Percentiles rank a stretch among this genome's conserved stretches.
phyloP scores from a whole-genome alignment of 768 basidiomycete genomes.

The Antrodiella citrinella region DNA sequence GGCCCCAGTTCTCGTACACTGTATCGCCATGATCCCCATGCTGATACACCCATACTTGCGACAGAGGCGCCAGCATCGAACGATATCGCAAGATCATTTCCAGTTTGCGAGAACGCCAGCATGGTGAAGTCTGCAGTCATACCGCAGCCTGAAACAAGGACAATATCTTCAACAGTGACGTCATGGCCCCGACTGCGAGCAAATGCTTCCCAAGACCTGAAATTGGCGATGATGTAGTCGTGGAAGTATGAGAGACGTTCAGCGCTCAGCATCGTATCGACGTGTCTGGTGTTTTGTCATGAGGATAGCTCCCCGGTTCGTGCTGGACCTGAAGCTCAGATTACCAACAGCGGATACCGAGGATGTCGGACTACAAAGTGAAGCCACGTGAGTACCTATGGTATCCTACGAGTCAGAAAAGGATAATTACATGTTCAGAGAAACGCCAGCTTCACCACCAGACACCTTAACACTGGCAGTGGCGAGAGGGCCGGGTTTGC shows the following conservation, averaged over 20 bases:
- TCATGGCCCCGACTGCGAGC: slow-evolving; percentile 1
- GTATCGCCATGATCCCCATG: slow-evolving; percentile 6
- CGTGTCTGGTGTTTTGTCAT: slow-evolving; percentile 2
- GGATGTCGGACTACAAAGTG: not conserved
- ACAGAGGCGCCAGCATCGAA: not conserved
- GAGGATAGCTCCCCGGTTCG: slow-evolving; percentile 1
- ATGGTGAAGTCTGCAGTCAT: slow-evolving; percentile 8
- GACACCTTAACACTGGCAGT: not conserved
- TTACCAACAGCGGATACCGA: not conserved
- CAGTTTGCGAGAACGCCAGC: slow-evolving; percentile 2
- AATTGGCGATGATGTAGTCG: slow-evolving; percentile 3
- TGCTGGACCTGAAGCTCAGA: not conserved
- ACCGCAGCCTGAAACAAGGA: slow-evolving; percentile 7
- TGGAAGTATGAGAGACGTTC: not conserved
- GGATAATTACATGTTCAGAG: not conserved
- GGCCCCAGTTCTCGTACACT: slow-evolving; percentile 5
- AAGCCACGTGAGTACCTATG: not conserved
- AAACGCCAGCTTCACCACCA: not conserved
- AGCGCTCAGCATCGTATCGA: not conserved
- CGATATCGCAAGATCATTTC: not conserved
- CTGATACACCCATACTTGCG: not conserved
- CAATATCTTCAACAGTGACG: not conserved
- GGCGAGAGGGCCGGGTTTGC: not conserved
- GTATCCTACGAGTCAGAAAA: not conserved
- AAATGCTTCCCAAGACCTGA: slow-evolving; percentile 6